Percentiles rank a stretch among this genome's conserved stretches.
Conservation (phyloP, 1,139 yeast species). For the Geotrichum aggregatum region DNA sequence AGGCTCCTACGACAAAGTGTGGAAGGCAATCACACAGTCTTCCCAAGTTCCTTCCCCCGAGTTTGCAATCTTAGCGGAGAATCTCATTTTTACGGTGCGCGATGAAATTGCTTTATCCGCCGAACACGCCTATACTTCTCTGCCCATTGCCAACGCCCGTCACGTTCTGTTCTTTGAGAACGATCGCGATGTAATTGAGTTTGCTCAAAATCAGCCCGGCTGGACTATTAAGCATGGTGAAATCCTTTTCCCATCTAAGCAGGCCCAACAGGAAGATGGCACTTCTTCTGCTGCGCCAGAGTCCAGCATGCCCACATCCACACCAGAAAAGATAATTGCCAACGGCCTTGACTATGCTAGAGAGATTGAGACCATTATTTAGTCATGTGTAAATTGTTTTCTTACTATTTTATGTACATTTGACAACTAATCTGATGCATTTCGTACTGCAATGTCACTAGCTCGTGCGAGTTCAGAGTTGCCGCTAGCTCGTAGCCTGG, state of each 20-base stretch:
- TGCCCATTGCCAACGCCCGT: conserved; percentile 82
- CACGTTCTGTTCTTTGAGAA: conserved; percentile 71
- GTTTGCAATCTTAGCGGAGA: conserved; percentile 42
- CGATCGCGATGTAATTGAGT: conserved; percentile 58
- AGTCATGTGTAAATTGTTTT: conserved; percentile 23
- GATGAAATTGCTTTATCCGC: conserved; percentile 84
- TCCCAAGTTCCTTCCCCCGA: conserved; percentile 49
- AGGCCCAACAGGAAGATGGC: conserved; percentile 9
- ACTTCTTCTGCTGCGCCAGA: conserved; percentile 18
- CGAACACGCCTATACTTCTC: conserved; percentile 67
- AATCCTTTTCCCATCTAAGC: conserved; percentile 50
- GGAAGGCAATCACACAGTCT: conserved; percentile 59
- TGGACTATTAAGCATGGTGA: conserved; percentile 58
- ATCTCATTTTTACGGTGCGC: conserved; percentile 71
- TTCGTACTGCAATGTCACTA: conserved; percentile 15
- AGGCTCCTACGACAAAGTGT: conserved; percentile 90
- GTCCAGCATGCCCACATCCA: conserved; percentile 29
- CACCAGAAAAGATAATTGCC: conserved; percentile 47
- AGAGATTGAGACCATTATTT: conserved; percentile 82
- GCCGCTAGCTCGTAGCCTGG: conserved; percentile 8
- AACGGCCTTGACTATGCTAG: conserved; percentile 75
- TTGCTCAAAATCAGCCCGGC: conserved; percentile 52
- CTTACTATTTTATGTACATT: conserved; percentile 5
- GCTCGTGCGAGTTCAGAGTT: conserved; percentile 8
- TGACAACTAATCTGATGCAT: conserved; percentile 8